Base-by-base conservation (phyloP, 2,329 filamentous ascomycete genomes). In the Xylariaceae sp. region DNA sequence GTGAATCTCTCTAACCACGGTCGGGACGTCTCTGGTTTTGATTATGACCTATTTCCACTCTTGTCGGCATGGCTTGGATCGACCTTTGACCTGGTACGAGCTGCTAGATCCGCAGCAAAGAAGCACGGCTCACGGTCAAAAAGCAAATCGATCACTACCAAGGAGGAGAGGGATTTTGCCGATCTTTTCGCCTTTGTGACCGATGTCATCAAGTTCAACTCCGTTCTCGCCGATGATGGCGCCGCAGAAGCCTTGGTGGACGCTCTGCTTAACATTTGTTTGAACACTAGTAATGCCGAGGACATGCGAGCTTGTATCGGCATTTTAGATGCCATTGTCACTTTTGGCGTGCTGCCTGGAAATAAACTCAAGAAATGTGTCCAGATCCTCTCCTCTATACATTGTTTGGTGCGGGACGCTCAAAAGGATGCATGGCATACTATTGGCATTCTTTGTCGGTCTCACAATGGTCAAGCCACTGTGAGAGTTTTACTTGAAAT, bases 171-270 rank as follows among this genome's bases (percentile, higher is more conserved):
- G 59, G 85, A 84, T 63, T 75, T 92, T 47, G 74, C 80, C 2
- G 79, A 82, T 41, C 72, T 91, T 2, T 91, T 91, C 64, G 71
- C 75, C 10, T 88, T 86, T 60, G 77, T 88, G 48, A 79, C 81
- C 52, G 84, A 89, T 57, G 78, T 90, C 48, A 84, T 89, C 73
- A 91, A 89, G 67, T 92, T 89, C 75, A 90, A 87, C 67, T 88
- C 85, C 68, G 87, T 86, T 60, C 79, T 84, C 26, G 84, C 87
- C 20, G 80, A 81, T 58, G 85, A 89, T 58, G 72, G 78, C 26
- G 82, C 86, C 39, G 77, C 88, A 16, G 79, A 79, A 45, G 75
- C 76, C 3, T 72, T 92, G 47, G 81, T 92, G 51, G 78, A 83
- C 51, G 79, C 79, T 10, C 73, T 89, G 7, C 76, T 91, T 39